phyloP scores from a whole-genome alignment of 78 protist species.

The Dictyostelium purpureum region DNA sequence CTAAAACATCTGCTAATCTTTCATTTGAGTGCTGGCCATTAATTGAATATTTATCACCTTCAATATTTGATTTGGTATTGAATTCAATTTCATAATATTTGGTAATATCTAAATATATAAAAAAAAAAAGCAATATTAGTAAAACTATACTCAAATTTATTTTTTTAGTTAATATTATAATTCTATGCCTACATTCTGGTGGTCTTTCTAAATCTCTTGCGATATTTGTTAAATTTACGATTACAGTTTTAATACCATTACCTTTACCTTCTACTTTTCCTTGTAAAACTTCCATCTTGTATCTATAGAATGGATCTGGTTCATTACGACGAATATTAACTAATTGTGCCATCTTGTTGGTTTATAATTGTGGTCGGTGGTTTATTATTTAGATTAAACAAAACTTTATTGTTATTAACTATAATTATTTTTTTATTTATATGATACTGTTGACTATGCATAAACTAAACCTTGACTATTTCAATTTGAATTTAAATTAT shows the following conservation, averaged over 20 bases:
- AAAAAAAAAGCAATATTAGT: neutral
- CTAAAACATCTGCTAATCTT: conserved; percentile 80
- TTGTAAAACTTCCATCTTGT: conserved; percentile 94
- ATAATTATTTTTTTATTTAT: neutral
- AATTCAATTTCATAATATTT: conserved; percentile 95
- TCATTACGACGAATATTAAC: conserved; percentile 82
- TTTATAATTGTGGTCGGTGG: conserved; percentile 43
- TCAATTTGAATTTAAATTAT: neutral
- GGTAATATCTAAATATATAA: conserved; percentile 46
- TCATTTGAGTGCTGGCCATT: conserved; percentile 85
- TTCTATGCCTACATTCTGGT: conserved; percentile 73
- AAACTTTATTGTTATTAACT: conserved; percentile 4
- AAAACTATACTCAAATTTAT: neutral
- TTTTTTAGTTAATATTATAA: neutral
- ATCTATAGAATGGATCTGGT: conserved; percentile 84
- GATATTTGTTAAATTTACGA: conserved; percentile 89
- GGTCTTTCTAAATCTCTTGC: conserved; percentile 89
- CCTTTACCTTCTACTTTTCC: conserved; percentile 94
- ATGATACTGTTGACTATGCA: conserved; percentile 7
- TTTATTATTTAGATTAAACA: conserved; percentile 25
- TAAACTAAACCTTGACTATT: neutral
- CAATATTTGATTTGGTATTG: conserved; percentile 88
- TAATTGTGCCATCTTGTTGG: conserved; percentile 68
- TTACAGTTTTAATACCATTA: conserved; percentile 96
- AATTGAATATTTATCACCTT: conserved; percentile 81